Base-by-base conservation (phyloP, 768 basidiomycete species). In the Tylopilus vinaceipallidus region DNA sequence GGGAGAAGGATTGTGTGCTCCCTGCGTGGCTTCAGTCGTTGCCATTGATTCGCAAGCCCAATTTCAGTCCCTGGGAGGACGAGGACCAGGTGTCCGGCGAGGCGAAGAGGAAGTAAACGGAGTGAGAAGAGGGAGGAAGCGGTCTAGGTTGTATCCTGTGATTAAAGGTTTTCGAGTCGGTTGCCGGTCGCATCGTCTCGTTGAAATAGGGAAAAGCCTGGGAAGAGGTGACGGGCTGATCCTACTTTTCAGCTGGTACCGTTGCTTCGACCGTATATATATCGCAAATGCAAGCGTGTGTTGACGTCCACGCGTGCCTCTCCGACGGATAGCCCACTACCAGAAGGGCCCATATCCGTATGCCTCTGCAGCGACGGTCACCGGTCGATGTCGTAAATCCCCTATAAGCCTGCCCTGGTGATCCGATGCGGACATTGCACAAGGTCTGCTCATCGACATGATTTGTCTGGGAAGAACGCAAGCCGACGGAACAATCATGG, bases 51-150 rank as follows among this genome's bases (percentile, higher is more conserved):
- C 76, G 80, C 52, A 88, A 87, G 70, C 73, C 80, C 50, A 85
- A 84, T 52, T 91, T 89, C 61, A 89, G 86, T 59, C 88, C 88
- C 27, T 90, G 87, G 87, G 88, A 84, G 41, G 87, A 89, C 58
- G 87, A 88, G 54, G 84, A 84, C 42, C 60, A 42, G 40, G 56
- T 53, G 45, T 56, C 55, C 50, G 43, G 40, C 17, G 59, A 56
- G 41, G 35, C 34, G 14, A 63, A 56, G 55, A 50, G 45, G 17
- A 54, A 56, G 66, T 68, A 69, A 45, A 41, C 23, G 5, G 22
- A 36, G 37, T n/a, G 24, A 29, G n/a, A 47, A 16, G 30, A 36
- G 47, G 6, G 14, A 3, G 34, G 11, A 10, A 2, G 27, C 3
- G 12, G 36, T 32, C 13, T 26, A 39, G 19, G 41, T 41, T 57